A percentile compares a stretch with the other conserved stretches of the same genome.
Evolutionary conservation across 495 filamentous ascomycete species (phyloP).

Genomic region (Xylaria telfairii): DNA sequence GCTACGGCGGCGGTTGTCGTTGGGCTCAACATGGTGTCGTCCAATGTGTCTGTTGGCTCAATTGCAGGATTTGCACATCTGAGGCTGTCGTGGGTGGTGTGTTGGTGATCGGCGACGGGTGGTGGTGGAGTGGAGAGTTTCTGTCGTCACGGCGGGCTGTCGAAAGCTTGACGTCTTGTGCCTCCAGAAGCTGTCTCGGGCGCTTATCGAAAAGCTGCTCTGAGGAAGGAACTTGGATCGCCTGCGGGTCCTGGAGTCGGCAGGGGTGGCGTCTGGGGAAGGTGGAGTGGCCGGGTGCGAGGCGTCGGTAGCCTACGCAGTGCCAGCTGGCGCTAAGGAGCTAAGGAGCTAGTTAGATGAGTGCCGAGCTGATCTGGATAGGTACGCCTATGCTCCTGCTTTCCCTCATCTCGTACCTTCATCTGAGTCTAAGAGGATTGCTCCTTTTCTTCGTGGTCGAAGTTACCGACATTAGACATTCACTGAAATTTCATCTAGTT

Average conservation of each 20-base stretch:
- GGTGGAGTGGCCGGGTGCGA: background rate
- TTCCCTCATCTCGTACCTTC: background rate
- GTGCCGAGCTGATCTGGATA: background rate
- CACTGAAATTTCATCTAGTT: background rate
- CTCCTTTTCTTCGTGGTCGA: background rate
- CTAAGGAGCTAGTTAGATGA: too few relatives aligned
- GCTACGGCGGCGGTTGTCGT: constrained; percentile 35
- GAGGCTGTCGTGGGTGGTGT: background rate
- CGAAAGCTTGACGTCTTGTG: constrained; percentile 26
- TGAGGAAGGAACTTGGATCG: constrained; percentile 24
- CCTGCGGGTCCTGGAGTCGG: constrained; percentile 1
- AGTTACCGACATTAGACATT: background rate
- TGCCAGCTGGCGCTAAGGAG: constrained; percentile 11
- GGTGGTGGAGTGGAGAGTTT: constrained; percentile 21
- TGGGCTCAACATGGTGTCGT: constrained; percentile 39
- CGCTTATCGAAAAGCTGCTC: constrained; percentile 21
- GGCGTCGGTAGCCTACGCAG: background rate
- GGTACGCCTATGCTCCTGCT: too few relatives aligned
- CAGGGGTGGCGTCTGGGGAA: background rate
- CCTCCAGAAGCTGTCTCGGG: constrained; percentile 11
- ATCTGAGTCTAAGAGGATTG: background rate
- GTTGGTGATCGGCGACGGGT: constrained; percentile 17
- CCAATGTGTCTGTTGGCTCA: constrained; percentile 20
- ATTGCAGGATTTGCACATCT: background rate
- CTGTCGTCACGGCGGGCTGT: constrained; percentile 16